Evolutionary conservation across 352 stramenopile genomes (phyloP), one percentile per base, ranked within the genome.

Genomic region (Phytopythium chamaehyphon): DNA sequence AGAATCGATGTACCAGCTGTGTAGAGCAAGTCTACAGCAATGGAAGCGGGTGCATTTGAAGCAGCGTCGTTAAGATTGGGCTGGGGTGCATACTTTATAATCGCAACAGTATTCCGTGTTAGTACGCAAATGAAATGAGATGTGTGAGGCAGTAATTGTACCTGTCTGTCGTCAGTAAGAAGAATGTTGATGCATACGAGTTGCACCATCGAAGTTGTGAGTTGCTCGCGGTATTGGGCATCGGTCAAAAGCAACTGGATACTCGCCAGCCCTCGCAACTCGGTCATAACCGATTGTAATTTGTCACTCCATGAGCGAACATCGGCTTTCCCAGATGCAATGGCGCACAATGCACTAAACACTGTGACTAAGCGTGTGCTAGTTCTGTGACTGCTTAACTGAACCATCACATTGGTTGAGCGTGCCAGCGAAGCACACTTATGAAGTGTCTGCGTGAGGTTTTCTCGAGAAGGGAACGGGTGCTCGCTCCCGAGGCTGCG

Each of bases 401-500:
- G 12, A n/a, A n/a, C 15, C 8, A 49, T 22, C 43, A 38, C 14
- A 28, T n/a, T 38, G 8, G 43, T 2, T 18, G 23, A 49, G 24
- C 15, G 16, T 2, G 15, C 19, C 23, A 37, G 16, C 43, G 14
- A 38, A 28, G 49, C 1, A 9, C 48, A 38, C 18, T 44, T 37
- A 26, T 51, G 36, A 28, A 86, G 28, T 3, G 74, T 60, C 3
- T 74, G 59, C 11, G 64, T 22, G 28, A 86, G 57, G 40, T 86
- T 86, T 24, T 61, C 48, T 43, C 54, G 62, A 2, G 59, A 55
- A 6, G 53, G 33, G 54, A 86, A 83, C 11, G 72, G 68, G 15
- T 45, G 62, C 18, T 72, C 62, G 18, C 70, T 76, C 40, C 61
- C 64, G 3, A 82, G 40, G 18, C 70, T 80, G 6, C 74, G 61